Evolutionary conservation across 257 asterid genomes (phyloP).

Genomic region (Solanum sejunctum): DNA sequence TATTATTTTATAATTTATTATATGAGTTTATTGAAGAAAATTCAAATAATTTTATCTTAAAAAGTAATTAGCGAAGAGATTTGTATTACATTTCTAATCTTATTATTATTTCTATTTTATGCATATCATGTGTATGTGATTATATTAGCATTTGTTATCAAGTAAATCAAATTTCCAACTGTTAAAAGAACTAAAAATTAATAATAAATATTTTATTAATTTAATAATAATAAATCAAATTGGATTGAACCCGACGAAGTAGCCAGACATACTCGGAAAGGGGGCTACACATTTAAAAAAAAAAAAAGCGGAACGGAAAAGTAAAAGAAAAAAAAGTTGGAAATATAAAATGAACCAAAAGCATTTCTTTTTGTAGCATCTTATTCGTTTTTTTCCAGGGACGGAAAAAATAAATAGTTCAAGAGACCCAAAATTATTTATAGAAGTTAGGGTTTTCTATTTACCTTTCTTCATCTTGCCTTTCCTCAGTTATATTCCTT

Average conservation of each 20-base stretch:
- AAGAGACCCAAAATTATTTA: not conserved
- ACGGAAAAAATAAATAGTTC: not conserved
- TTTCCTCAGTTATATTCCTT: not conserved
- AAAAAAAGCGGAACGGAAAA: not conserved
- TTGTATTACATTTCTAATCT: not conserved
- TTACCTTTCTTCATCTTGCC: not conserved
- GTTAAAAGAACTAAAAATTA: no score
- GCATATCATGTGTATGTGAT: not conserved
- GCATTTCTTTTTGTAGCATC: not conserved
- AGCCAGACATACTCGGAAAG: no score
- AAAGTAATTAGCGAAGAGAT: not conserved
- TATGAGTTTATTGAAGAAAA: no score
- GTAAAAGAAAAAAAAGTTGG: not conserved
- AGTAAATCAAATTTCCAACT: not conserved
- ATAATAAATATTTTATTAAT: no score
- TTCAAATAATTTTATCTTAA: not conserved
- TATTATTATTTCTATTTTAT: not conserved
- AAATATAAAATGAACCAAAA: not conserved
- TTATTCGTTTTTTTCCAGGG: not conserved
- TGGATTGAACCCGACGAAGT: no score
- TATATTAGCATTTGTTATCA: not conserved
- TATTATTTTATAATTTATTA: no score
- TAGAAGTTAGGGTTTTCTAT: slow-evolving; percentile 24
- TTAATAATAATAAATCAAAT: not conserved
- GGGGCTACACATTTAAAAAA: no score